These are phyloP conservation scores for Orobanche coerulescens DNA, from an alignment of 257 asterid genomes.

Conservation along the genomic window DNA sequence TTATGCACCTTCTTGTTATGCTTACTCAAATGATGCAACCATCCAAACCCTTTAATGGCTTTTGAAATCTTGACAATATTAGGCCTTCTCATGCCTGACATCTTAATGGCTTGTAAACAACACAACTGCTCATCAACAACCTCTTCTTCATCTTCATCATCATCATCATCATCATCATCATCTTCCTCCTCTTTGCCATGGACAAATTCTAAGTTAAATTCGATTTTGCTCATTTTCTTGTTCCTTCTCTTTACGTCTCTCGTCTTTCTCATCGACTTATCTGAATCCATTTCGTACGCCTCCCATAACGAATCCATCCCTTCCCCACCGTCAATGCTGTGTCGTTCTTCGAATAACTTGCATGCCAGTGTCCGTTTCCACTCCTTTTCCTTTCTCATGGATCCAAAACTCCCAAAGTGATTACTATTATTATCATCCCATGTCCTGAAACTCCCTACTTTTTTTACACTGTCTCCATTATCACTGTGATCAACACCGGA, in stretches of 20 bases:
- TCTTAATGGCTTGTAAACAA: constrained; percentile 65
- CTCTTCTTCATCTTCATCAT: constrained; percentile 27
- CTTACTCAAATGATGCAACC: constrained; percentile 60
- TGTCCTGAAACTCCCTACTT: constrained; percentile 21
- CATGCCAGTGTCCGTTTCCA: constrained; percentile 85
- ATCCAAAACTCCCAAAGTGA: constrained; percentile 42
- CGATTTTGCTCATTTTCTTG: constrained; percentile 19
- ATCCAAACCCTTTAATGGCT: constrained; percentile 78
- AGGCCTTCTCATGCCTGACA: constrained; percentile 75
- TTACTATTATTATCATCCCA: constrained; percentile 13
- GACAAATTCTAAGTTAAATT: too few species aligned
- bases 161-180: background rate
- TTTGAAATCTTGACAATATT: constrained; percentile 65
- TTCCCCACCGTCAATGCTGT: constrained; percentile 44
- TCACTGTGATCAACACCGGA: too few species aligned
- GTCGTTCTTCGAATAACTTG: constrained; percentile 69
- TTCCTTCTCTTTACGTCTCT: constrained; percentile 21
- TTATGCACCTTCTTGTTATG: constrained; percentile 80
- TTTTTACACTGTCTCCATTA: too few species aligned
- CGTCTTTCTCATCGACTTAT: constrained; percentile 15
- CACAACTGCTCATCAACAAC: constrained; percentile 38
- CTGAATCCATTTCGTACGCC: constrained; percentile 46
- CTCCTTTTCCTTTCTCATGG: constrained; percentile 68
- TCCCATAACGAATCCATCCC: constrained; percentile 95
- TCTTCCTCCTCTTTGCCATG: constrained; percentile 9